Conservation (phyloP, 192 early-diverging fungal genomes). For the Coemansia sp. region DNA sequence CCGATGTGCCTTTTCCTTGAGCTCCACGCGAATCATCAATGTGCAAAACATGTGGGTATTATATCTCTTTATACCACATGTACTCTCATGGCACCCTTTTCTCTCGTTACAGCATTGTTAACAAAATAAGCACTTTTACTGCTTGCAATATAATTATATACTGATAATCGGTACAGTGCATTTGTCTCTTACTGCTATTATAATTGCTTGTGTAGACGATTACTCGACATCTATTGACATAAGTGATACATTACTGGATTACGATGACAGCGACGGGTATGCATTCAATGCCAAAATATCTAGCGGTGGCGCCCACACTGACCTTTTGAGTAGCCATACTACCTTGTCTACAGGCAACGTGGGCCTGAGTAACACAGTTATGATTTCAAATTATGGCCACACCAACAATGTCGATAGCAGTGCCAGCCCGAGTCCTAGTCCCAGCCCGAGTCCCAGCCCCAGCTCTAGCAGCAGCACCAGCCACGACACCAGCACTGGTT, state of each 20-base stretch:
- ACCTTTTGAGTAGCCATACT: neutral
- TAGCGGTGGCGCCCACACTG: neutral
- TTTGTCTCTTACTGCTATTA: neutral
- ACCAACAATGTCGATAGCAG: neutral
- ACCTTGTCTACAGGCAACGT: neutral
- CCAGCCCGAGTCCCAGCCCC: neutral
- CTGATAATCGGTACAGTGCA: neutral
- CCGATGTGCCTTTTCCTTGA: neutral
- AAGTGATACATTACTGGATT: neutral
- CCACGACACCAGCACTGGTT: neutral
- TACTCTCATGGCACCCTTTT: neutral
- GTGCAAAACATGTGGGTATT: neutral
- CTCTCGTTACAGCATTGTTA: neutral
- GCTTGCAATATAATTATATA: neutral
- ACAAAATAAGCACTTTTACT: neutral
- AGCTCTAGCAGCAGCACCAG: conserved; percentile 4
- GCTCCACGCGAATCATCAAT: neutral
- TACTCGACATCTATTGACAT: neutral
- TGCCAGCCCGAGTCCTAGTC: neutral
- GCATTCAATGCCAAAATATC: conserved; percentile 4
- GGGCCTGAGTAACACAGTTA: too few relatives aligned
- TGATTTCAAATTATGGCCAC: too few relatives aligned
- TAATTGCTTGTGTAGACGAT: neutral
- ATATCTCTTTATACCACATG: neutral
- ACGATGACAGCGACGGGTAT: neutral